Conservation (phyloP, 164 flowering plant genomes). For the Umbellularia californica region DNA sequence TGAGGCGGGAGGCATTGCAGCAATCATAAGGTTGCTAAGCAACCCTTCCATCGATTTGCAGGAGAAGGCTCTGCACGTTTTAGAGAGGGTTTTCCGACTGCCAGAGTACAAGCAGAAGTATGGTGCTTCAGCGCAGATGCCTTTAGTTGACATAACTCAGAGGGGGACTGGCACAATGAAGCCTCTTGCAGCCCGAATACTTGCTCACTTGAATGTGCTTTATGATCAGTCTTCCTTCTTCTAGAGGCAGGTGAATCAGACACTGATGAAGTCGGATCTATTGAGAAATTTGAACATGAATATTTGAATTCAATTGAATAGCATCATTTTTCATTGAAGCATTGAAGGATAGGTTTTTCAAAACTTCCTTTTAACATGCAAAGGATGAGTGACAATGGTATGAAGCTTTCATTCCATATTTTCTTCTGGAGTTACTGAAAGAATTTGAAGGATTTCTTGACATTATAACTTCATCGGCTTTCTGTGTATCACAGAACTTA, state of each 20-base stretch:
- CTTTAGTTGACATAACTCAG: conserved; percentile 60
- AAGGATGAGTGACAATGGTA: background rate
- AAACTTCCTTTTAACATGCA: background rate
- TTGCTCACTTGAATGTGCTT: conserved; percentile 62
- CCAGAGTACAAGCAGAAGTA: conserved; percentile 49
- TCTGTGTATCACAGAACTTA: background rate
- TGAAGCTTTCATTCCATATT: conserved; percentile 1
- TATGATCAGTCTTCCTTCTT: conserved; percentile 65
- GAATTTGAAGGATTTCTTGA: background rate
- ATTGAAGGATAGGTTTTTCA: background rate
- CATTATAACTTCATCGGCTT: too few species aligned
- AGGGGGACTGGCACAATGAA: conserved; percentile 40
- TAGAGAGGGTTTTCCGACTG: conserved; percentile 52
- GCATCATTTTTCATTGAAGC: background rate
- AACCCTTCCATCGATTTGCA: conserved; percentile 40
- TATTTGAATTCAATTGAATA: background rate
- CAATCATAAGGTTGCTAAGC: conserved; percentile 42
- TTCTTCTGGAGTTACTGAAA: background rate
- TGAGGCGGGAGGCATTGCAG: conserved; percentile 44
- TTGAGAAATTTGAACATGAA: background rate
- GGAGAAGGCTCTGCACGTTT: conserved; percentile 46
- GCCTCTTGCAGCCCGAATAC: conserved; percentile 53
- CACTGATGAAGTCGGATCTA: background rate
- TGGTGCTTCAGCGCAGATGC: conserved; percentile 48
- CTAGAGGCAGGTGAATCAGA: conserved; percentile 11